These are phyloP conservation scores for Barnettozyma californica DNA, from an alignment of 805 yeast genomes.

Conservation along the genomic window DNA sequence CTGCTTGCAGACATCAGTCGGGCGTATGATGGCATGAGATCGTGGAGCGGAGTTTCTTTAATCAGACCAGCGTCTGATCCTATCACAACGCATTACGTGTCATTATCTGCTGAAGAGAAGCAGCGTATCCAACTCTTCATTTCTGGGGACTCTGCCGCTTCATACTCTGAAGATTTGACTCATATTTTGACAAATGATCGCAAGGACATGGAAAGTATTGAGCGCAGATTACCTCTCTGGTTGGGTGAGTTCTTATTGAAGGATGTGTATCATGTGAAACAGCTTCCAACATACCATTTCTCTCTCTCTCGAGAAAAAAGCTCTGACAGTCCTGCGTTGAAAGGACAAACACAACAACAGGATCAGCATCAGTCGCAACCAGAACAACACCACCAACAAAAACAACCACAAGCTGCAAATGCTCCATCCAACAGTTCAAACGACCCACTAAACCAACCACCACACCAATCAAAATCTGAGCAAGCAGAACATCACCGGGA, in stretches of 20 bases:
- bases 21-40: neutral
- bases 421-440: neutral
- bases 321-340: conserved; percentile 9
- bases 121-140: conserved; percentile 1
- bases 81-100: neutral
- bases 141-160: conserved; percentile 19
- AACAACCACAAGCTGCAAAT: neutral
- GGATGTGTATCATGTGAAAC: conserved; percentile 38
- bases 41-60: neutral
- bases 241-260: conserved; percentile 46
- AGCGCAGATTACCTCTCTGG: conserved; percentile 56
- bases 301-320: conserved; percentile 22
- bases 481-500: neutral
- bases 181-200: neutral
- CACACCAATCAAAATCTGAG: neutral
- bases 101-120: neutral
- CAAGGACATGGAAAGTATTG: conserved; percentile 26
- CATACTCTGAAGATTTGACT: conserved; percentile 31
- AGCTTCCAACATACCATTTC: conserved; percentile 55
- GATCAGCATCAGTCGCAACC: no score
- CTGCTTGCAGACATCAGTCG: neutral
- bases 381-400: neutral
- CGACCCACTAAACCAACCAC: neutral
- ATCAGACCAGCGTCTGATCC: neutral
- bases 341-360: conserved; percentile 4